phyloP scores from a whole-genome alignment of 345 rosid species.

The Eutrema yunnanense region DNA sequence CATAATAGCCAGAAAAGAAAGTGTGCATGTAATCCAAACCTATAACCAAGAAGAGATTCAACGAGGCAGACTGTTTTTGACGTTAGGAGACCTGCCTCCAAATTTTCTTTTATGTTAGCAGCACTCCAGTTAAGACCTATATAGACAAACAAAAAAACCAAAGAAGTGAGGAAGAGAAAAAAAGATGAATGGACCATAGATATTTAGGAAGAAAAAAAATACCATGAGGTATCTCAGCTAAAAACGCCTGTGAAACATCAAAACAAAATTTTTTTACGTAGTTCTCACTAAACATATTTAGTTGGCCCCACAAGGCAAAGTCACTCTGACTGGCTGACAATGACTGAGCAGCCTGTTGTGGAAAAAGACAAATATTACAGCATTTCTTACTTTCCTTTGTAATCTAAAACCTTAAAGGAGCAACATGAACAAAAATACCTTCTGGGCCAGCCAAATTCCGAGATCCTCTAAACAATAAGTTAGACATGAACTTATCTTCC shows the following conservation, averaged over 20 bases:
- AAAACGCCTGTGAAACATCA: slow-evolving; percentile 43
- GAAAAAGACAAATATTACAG: background rate
- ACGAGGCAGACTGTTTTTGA: slow-evolving; percentile 55
- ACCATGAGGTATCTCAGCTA: slow-evolving; percentile 49
- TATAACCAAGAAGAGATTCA: slow-evolving; percentile 65
- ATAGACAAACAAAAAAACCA: background rate
- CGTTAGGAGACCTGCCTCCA: slow-evolving; percentile 50
- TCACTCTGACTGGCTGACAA: slow-evolving; percentile 43
- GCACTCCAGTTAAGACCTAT: slow-evolving; percentile 42
- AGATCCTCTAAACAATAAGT: slow-evolving; percentile 61
- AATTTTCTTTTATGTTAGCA: slow-evolving; percentile 24
- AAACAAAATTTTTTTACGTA: slow-evolving; percentile 41
- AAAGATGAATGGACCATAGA: background rate
- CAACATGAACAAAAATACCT: slow-evolving; percentile 42
- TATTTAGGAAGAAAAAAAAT: slow-evolving; percentile 19
- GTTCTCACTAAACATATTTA: slow-evolving; percentile 35
- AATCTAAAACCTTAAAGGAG: background rate
- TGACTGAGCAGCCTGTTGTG: slow-evolving; percentile 63
- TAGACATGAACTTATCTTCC: slow-evolving; percentile 36
- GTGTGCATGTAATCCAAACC: slow-evolving; percentile 33
- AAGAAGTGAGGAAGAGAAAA: background rate
- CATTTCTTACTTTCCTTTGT: background rate
- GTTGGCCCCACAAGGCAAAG: slow-evolving; percentile 36
- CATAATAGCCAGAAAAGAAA: background rate
- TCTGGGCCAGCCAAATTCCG: slow-evolving; percentile 70